phyloP scores from a whole-genome alignment of 2,329 filamentous ascomycete genomes.

The Dactylellina drechsleri region DNA sequence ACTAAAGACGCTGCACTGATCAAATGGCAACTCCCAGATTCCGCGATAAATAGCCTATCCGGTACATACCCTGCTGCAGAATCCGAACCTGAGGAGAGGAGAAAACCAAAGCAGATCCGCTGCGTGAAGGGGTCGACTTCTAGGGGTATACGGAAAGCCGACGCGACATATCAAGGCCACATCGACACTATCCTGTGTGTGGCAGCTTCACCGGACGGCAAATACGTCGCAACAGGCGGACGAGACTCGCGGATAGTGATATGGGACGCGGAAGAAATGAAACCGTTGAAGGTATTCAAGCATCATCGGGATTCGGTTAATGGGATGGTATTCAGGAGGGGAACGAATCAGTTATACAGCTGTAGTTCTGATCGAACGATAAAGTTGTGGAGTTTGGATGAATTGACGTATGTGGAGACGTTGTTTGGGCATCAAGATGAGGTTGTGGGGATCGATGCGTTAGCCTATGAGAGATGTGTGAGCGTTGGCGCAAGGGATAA shows the following conservation, averaged over 20 bases:
- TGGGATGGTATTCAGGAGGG: conserved; percentile 82
- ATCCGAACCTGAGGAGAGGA: conserved; percentile 66
- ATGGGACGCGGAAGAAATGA: conserved; percentile 83
- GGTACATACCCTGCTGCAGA: conserved; percentile 52
- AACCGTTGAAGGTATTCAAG: conserved; percentile 82
- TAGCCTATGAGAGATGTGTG: conserved; percentile 87
- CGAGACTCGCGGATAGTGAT: conserved; percentile 85
- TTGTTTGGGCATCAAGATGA: conserved; percentile 95
- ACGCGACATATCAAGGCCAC: conserved; percentile 78
- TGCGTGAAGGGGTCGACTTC: conserved; percentile 68
- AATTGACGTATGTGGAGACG: conserved; percentile 93
- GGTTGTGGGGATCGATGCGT: conserved; percentile 82
- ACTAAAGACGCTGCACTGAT: conserved; percentile 84
- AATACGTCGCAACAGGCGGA: conserved; percentile 89
- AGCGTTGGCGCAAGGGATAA: conserved; percentile 90
- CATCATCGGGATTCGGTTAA: conserved; percentile 91
- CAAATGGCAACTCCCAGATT: conserved; percentile 80
- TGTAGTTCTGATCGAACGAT: conserved; percentile 90
- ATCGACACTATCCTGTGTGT: conserved; percentile 82
- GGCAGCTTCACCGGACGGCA: conserved; percentile 87
- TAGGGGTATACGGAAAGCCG: conserved; percentile 67
- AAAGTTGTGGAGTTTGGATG: conserved; percentile 93
- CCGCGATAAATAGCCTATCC: conserved; percentile 55
- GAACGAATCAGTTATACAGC: conserved; percentile 91
- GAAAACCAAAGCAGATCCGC: conserved; percentile 72